Percentiles rank a stretch among this genome's conserved stretches.
phyloP scores from a whole-genome alignment of 2,329 filamentous ascomycete genomes.

The Ceratocystis harringtonii region DNA sequence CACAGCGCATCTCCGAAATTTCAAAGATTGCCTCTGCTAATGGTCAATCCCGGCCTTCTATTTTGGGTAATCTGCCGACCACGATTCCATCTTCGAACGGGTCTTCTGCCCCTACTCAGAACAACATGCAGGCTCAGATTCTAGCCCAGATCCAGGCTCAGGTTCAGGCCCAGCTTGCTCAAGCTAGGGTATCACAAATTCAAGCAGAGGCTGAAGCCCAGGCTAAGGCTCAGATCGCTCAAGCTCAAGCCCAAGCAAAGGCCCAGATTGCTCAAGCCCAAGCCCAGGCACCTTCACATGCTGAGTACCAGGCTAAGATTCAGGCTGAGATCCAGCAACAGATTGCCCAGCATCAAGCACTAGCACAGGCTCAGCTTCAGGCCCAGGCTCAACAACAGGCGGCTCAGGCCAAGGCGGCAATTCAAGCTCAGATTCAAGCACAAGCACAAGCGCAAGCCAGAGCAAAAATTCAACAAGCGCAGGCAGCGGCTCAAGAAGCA shows the following conservation, averaged over 20 bases:
- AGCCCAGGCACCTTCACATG: constrained; percentile 8
- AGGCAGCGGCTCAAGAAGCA: constrained; percentile 19
- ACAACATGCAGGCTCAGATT: constrained; percentile 15
- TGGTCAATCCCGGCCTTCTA: constrained; percentile 19
- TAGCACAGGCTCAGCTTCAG: constrained; percentile 16
- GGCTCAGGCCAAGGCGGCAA: constrained; percentile 21
- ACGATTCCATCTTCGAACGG: constrained; percentile 6
- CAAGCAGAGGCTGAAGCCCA: constrained; percentile 11
- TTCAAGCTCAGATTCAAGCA: constrained; percentile 17
- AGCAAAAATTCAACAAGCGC: constrained; percentile 6
- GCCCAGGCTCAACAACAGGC: constrained; percentile 12
- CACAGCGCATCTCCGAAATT: constrained; percentile 12
- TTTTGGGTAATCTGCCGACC: constrained; percentile 16
- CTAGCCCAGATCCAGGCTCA: constrained; percentile 22
- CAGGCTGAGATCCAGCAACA: constrained; percentile 13
- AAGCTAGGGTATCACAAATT: constrained; percentile 9
- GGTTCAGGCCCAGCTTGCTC: constrained; percentile 25
- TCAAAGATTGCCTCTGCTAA: constrained; percentile 18
- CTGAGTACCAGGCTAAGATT: constrained; percentile 12
- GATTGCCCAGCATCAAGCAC: constrained; percentile 13
- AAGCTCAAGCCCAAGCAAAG: constrained; percentile 15
- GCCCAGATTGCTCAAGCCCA: constrained; percentile 16
- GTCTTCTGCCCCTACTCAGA: constrained; percentile 5
- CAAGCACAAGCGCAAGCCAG: constrained; percentile 19
- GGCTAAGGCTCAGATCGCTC: constrained; percentile 13